These are phyloP conservation scores for Aspergillus incahuasiensis DNA, from an alignment of 495 filamentous ascomycete genomes.

Conservation along the genomic window DNA sequence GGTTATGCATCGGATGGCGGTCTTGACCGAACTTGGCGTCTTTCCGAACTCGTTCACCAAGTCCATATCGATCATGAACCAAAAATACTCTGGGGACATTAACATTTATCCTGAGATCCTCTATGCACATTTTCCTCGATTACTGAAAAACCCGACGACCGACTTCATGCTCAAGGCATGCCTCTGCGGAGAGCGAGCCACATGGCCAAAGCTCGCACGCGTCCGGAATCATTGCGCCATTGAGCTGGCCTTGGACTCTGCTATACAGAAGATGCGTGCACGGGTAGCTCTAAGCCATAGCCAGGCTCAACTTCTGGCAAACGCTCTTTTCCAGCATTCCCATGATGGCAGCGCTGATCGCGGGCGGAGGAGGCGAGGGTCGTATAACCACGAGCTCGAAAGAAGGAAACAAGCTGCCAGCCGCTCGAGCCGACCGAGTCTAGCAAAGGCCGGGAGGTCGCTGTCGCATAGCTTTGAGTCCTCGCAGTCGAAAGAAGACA, in stretches of 20 bases:
- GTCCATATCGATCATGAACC: conserved; percentile 71
- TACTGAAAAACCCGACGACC: conserved; percentile 79
- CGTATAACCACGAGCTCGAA: conserved; percentile 32
- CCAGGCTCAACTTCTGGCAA: conserved; percentile 53
- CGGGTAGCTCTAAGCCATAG: conserved; percentile 75
- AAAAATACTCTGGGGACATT: conserved; percentile 93
- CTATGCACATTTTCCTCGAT: conserved; percentile 66
- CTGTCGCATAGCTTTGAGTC: conserved; percentile 18
- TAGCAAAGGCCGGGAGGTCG: conserved; percentile 25
- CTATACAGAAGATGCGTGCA: conserved; percentile 70
- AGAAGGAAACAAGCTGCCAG: conserved; percentile 17
- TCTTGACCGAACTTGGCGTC: conserved; percentile 75
- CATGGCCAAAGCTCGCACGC: conserved; percentile 82
- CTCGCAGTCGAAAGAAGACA: not conserved
- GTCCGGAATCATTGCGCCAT: conserved; percentile 81
- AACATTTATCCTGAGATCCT: conserved; percentile 83
- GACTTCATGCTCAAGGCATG: conserved; percentile 84
- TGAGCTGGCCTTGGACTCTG: conserved; percentile 79
- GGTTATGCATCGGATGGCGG: conserved; percentile 72
- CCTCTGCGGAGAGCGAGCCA: conserved; percentile 74
- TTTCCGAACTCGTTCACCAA: conserved; percentile 80
- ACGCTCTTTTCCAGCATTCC: conserved; percentile 16
- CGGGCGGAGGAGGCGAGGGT: conserved; percentile 29
- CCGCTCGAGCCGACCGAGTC: conserved; percentile 14
- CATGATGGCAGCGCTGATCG: conserved; percentile 21